phyloP scores from a whole-genome alignment of 768 basidiomycete genomes.

The Trametes maxima region DNA sequence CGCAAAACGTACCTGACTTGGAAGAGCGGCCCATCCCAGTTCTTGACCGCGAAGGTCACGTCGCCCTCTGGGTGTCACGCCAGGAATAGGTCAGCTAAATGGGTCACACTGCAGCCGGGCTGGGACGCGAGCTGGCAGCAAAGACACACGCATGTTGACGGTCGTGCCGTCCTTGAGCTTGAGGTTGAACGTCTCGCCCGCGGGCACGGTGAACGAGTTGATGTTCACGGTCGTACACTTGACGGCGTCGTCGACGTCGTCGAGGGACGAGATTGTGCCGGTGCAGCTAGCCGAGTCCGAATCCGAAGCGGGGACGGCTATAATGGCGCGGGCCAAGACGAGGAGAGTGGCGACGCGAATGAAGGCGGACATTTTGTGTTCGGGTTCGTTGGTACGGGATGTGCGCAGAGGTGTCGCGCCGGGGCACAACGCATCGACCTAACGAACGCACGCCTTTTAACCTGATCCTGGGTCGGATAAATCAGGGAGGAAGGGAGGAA shows the following conservation, averaged over 20 bases:
- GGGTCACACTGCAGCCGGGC: conserved; percentile 8
- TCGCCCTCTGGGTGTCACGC: conserved; percentile 49
- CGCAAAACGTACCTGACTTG: conserved; percentile 43
- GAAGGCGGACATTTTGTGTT: conserved; percentile 15
- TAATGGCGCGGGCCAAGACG: conserved; percentile 9
- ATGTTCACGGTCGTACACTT: conserved; percentile 61
- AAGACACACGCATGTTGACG: conserved; percentile 57
- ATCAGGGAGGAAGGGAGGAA: conserved; percentile 2
- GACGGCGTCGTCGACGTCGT: conserved; percentile 53
- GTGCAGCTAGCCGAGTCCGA: conserved; percentile 36
- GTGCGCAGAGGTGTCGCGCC: conserved; percentile 3
- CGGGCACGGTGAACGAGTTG: conserved; percentile 57
- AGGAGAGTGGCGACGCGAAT: conserved; percentile 17
- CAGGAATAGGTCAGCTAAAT: conserved; percentile 15
- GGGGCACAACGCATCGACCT: background rate
- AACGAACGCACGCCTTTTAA: conserved; percentile 2
- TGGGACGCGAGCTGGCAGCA: background rate
- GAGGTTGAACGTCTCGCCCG: conserved; percentile 52
- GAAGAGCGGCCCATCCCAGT: conserved; percentile 59
- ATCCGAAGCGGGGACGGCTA: conserved; percentile 7
- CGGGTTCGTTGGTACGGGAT: background rate
- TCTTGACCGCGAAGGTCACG: conserved; percentile 53
- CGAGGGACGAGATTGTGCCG: conserved; percentile 56
- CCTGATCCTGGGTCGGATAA: conserved; percentile 7
- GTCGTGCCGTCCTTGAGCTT: conserved; percentile 49